Conservation (phyloP, 2,329 filamentous ascomycete genomes). For the Trichoderma atroviride region DNA sequence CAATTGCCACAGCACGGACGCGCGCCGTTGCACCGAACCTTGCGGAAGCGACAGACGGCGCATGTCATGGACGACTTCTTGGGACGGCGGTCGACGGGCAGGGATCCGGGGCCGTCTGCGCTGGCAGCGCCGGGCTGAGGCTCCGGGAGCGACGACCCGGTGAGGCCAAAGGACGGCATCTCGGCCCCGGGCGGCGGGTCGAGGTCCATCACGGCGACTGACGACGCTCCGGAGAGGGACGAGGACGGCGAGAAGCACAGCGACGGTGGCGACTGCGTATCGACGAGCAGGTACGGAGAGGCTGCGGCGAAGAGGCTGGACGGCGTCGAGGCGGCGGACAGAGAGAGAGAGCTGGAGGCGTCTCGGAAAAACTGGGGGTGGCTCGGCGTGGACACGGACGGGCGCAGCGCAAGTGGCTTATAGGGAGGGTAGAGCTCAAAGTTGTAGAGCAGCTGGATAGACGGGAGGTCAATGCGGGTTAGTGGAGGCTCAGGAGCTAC, state of each 20-base stretch:
- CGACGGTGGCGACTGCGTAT: background rate
- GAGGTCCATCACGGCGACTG: constrained; percentile 17
- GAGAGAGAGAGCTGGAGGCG: background rate
- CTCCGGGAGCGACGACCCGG: constrained; percentile 22
- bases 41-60: constrained; percentile 57
- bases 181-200: constrained; percentile 17
- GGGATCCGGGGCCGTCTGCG: constrained; percentile 25
- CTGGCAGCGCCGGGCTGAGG: background rate
- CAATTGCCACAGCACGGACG: constrained; percentile 60
- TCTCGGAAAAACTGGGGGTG: constrained; percentile 19
- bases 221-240: constrained; percentile 9
- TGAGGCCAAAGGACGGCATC: constrained; percentile 8
- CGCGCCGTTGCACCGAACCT: constrained; percentile 61
- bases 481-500: background rate
- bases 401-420: constrained; percentile 2
- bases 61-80: constrained; percentile 54
- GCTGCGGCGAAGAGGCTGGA: background rate
- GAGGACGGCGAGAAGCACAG: constrained; percentile 14
- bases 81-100: constrained; percentile 37
- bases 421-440: background rate
- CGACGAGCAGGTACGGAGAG: background rate
- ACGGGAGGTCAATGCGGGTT: background rate
- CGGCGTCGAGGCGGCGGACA: background rate
- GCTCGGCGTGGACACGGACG: constrained; percentile 3
- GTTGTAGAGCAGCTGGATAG: background rate